A percentile compares a stretch with the other conserved stretches of the same genome.
Conservation (phyloP, 83 land plant species). For the Thuja plicata region DNA sequence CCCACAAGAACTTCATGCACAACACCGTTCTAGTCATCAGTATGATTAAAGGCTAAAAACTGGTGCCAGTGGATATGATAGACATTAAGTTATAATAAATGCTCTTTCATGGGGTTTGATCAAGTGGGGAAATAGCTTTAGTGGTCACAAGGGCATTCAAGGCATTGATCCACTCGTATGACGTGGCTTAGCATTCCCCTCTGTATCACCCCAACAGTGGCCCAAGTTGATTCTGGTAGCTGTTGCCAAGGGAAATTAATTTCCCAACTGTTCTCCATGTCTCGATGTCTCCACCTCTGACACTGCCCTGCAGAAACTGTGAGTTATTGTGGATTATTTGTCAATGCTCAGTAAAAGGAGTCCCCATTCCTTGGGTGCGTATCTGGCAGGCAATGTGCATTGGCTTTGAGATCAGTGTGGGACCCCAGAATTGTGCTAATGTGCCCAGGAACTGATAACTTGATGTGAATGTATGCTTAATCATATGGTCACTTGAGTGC, state of each 20-base stretch:
- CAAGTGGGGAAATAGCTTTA: background rate
- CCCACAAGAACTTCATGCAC: background rate
- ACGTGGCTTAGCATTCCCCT: background rate
- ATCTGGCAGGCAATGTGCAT: background rate
- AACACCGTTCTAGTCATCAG: background rate
- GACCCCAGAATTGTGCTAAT: background rate
- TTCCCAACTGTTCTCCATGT: background rate
- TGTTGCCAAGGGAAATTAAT: background rate
- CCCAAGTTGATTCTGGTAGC: background rate
- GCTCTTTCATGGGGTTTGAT: background rate
- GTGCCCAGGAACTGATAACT: background rate
- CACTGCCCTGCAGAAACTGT: background rate
- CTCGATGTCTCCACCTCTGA: background rate
- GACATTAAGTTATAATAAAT: background rate
- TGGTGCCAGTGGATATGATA: background rate
- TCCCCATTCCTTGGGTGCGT: background rate
- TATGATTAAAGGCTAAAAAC: background rate
- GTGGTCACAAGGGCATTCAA: background rate
- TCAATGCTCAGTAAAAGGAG: background rate
- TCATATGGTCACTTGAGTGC: background rate
- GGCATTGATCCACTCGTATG: background rate
- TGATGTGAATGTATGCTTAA: background rate
- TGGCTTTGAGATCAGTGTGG: background rate
- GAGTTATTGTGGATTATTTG: background rate
- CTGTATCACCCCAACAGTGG: background rate